Conservation (phyloP, 345 rosid genomes). For the Tarenaya hassleriana region DNA sequence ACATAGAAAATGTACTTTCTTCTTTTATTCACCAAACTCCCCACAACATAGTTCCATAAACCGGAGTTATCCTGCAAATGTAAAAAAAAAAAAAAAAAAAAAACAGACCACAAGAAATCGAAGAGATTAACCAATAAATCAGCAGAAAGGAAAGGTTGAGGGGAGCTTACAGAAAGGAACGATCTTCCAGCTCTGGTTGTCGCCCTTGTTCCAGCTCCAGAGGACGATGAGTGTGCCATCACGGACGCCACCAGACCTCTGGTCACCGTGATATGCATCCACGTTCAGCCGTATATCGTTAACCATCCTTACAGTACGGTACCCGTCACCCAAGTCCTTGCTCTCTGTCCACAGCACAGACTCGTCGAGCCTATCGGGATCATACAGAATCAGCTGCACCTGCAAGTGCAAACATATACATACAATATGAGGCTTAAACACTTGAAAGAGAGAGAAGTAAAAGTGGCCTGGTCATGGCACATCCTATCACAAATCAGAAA, state of each 20-base stretch:
- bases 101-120: no score
- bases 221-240: conserved; percentile 69
- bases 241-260: conserved; percentile 62
- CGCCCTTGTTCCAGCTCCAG: conserved; percentile 81
- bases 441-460: background rate
- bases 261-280: conserved; percentile 79
- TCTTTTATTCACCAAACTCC: no score
- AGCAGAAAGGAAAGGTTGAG: conserved; percentile 6
- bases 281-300: conserved; percentile 56
- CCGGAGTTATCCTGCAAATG: no score
- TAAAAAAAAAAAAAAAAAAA: no score
- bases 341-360: conserved; percentile 70
- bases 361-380: conserved; percentile 50
- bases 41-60: no score
- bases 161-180: conserved; percentile 54
- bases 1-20: no score
- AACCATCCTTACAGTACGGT: conserved; percentile 54
- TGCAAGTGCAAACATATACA: conserved; percentile 25
- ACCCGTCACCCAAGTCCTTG: conserved; percentile 36
- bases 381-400: conserved; percentile 61
- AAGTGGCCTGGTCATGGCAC: no score
- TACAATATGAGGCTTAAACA: background rate
- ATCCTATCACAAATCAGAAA: background rate
- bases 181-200: conserved; percentile 86
- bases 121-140: no score